Conservation (phyloP, 2,329 filamentous ascomycete genomes). For the Apiospora phragmitis region DNA sequence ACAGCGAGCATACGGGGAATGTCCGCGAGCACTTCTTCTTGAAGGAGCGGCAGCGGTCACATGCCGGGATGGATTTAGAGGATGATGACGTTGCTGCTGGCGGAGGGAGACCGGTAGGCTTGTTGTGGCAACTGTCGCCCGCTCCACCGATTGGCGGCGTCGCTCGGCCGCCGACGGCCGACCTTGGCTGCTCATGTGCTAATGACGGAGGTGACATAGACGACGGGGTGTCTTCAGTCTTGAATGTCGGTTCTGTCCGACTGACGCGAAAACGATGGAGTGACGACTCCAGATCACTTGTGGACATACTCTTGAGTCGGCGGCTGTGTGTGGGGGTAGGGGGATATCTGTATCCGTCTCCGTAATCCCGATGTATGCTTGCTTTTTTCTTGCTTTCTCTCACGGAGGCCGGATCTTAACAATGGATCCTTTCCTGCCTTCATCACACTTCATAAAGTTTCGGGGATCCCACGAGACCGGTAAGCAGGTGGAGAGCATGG, state of each 20-base stretch:
- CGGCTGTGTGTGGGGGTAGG: not conserved
- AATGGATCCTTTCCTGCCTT: not conserved
- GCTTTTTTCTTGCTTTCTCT: too few relatives aligned
- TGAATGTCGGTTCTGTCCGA: slow-evolving; percentile 9
- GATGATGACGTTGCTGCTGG: slow-evolving; percentile 21
- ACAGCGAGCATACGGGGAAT: slow-evolving; percentile 40
- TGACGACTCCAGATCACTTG: slow-evolving; percentile 11
- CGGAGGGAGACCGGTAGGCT: not conserved
- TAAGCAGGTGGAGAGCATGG: slow-evolving; percentile 7
- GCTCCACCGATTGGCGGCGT: slow-evolving; percentile 2
- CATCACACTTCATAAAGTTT: slow-evolving; percentile 1
- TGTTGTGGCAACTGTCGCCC: slow-evolving; percentile 2
- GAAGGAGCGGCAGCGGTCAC: slow-evolving; percentile 44
- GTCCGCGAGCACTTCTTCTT: slow-evolving; percentile 48
- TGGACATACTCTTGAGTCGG: slow-evolving; percentile 3
- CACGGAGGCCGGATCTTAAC: not conserved
- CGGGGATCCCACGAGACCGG: not conserved
- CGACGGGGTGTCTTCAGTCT: slow-evolving; percentile 1
- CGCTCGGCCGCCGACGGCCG: slow-evolving; percentile 3
- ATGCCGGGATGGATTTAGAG: slow-evolving; percentile 32
- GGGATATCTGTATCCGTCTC: slow-evolving; percentile 7
- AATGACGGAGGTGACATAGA: slow-evolving; percentile 2
- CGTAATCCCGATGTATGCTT: not conserved
- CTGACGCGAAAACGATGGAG: slow-evolving; percentile 12
- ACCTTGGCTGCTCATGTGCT: slow-evolving; percentile 10